Evolutionary conservation across 306 rosid species (phyloP), one percentile per base, ranked within the genome.

Genomic region (Acmispon strigosus): DNA sequence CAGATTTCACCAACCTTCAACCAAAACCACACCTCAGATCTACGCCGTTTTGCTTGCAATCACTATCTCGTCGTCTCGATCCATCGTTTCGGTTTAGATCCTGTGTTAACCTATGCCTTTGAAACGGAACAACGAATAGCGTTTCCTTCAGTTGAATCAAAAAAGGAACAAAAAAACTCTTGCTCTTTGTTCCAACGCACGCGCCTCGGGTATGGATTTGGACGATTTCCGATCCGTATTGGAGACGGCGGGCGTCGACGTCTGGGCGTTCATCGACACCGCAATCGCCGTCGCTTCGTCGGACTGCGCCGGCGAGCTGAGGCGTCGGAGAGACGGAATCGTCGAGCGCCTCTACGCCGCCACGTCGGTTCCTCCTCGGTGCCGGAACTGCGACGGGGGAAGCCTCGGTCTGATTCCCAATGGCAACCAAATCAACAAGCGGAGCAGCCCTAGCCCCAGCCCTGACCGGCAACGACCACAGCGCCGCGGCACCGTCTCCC

Each of bases 201-300:
- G 57, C 73, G 41, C 36, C 62, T 70, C 44, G 17, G 61, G 2
- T 49, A 89, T 95, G 96, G 97, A 95, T 79, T 84, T 81, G 80
- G 97, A 95, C 53, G 96, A 89, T 83, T 89, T 95, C 60, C 90
- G 96, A 53, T 74, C 96, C 44, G 60, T 95, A 45, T 45, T 95
- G 66, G 90, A 88, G 0, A 83, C 84, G 11, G 83, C 96, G 0
- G 96, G 96, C 4, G 89, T 95, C n/a, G 97, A 95, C 68, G 85
- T 95, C 0, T 95, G 95, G 88, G 66, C 86, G 61, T 84, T 95
- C 69, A 87, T 95, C 34, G 97, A 91, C 74, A 83, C 97, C 7
- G 97, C 97, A 13, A 91, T 95, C 58, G 80, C 78, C 19, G 93
- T 95, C 4, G 99, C 99, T 15, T 74, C 96, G 6, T 2, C 34